A percentile compares a stretch with the other conserved stretches of the same genome.
Conservation (phyloP, 2,329 filamentous ascomycete species). For the Colletotrichum orchidophilum region DNA sequence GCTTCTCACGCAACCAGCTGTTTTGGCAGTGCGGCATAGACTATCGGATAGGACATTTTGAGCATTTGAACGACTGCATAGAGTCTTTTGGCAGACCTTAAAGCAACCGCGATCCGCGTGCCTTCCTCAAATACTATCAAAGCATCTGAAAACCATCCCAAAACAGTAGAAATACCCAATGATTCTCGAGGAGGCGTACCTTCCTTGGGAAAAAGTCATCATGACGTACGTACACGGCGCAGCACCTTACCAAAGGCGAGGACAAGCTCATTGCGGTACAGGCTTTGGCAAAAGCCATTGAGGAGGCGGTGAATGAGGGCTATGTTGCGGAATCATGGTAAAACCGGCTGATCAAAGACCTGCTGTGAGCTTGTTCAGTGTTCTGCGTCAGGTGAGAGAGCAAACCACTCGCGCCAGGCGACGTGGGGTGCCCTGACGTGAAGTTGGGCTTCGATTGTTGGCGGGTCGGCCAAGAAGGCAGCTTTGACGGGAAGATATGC, state of each 20-base stretch:
- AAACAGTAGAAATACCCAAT: neutral
- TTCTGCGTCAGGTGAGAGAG: neutral
- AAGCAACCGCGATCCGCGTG: neutral
- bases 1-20: constrained; percentile 33
- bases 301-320: neutral
- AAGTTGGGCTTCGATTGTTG: neutral
- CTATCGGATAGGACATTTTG: neutral
- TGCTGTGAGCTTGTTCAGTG: neutral
- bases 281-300: neutral
- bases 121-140: neutral
- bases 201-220: neutral
- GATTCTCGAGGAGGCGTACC: neutral
- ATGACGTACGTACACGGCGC: neutral
- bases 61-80: neutral
- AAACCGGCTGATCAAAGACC: neutral
- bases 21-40: constrained; percentile 33
- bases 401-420: neutral
- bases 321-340: neutral
- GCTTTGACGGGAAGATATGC: neutral
- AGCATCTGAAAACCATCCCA: neutral
- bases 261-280: neutral
- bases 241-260: neutral
- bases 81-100: neutral
- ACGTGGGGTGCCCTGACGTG: neutral
- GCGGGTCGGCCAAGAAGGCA: neutral